A percentile compares a stretch with the other conserved stretches of the same genome.
Conservation (phyloP, 169 alveolate species). For the Cryptosporidium felis region DNA sequence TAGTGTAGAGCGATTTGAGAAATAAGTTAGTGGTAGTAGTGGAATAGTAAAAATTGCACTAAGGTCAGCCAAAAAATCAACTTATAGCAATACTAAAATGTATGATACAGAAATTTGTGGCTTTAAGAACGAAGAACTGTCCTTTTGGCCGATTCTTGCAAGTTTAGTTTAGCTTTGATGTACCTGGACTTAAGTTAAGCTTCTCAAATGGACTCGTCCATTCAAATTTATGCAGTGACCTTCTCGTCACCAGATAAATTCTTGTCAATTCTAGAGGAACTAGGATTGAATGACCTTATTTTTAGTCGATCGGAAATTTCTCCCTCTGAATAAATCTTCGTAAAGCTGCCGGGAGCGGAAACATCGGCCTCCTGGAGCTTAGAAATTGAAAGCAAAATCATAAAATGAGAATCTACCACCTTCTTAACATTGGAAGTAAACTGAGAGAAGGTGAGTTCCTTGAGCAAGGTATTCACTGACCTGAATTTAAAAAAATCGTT, state of each 20-base stretch:
- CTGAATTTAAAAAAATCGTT: slow-evolving; percentile 8
- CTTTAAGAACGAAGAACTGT: no score
- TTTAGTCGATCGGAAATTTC: not conserved
- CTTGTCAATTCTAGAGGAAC: not conserved
- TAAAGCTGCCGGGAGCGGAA: not conserved
- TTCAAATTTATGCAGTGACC: no score
- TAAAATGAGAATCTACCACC: not conserved
- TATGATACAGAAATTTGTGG: no score
- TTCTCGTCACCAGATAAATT: not conserved
- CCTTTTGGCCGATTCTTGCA: no score
- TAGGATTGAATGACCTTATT: not conserved
- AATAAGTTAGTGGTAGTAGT: no score
- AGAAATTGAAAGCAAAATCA: not conserved
- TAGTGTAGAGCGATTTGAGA: no score
- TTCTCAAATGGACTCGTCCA: no score
- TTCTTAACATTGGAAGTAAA: not conserved
- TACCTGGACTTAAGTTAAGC: no score
- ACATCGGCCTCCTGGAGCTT: not conserved
- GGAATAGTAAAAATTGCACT: no score
- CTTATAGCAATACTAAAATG: no score
- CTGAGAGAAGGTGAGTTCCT: not conserved
- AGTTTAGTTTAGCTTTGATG: no score
- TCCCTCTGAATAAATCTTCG: not conserved
- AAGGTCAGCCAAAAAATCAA: no score
- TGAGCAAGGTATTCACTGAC: not conserved